phyloP scores from a whole-genome alignment of 192 early-diverging fungal genomes.

The Umbelopsis ramanniana region DNA sequence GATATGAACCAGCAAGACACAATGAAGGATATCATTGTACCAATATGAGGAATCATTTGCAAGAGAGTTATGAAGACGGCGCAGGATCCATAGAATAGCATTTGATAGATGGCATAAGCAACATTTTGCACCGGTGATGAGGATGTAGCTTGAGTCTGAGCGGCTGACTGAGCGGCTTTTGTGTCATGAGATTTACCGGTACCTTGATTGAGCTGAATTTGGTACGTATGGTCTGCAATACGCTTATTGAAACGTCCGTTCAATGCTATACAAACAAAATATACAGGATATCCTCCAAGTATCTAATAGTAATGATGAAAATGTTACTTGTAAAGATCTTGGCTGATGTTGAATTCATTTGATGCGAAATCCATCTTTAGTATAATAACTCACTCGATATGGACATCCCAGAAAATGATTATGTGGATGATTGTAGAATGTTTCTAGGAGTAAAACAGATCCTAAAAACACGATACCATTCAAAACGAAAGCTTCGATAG shows the following conservation, averaged over 20 bases:
- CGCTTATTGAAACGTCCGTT: slow-evolving; percentile 34
- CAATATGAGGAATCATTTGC: slow-evolving; percentile 31
- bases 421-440: slow-evolving; percentile 28
- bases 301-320: slow-evolving; percentile 1
- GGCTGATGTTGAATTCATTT: background rate
- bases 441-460: slow-evolving; percentile 32
- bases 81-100: slow-evolving; percentile 32
- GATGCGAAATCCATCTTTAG: background rate
- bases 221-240: slow-evolving; percentile 28
- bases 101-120: slow-evolving; percentile 26
- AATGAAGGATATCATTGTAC: slow-evolving; percentile 21
- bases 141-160: slow-evolving; percentile 4
- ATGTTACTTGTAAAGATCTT: background rate
- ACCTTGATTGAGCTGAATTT: slow-evolving; percentile 23
- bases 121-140: slow-evolving; percentile 17
- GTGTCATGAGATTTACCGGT: background rate
- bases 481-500: slow-evolving; percentile 30
- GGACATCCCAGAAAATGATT: slow-evolving; percentile 36
- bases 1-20: slow-evolving; percentile 34
- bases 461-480: slow-evolving; percentile 38
- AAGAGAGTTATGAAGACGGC: slow-evolving; percentile 28
- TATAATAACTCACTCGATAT: slow-evolving; percentile 29
- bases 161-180: slow-evolving; percentile 2
- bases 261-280: slow-evolving; percentile 27
- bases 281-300: slow-evolving; percentile 38